Base-by-base conservation (phyloP, 129 eudicot genomes). In the Pulicaria dysenterica region DNA sequence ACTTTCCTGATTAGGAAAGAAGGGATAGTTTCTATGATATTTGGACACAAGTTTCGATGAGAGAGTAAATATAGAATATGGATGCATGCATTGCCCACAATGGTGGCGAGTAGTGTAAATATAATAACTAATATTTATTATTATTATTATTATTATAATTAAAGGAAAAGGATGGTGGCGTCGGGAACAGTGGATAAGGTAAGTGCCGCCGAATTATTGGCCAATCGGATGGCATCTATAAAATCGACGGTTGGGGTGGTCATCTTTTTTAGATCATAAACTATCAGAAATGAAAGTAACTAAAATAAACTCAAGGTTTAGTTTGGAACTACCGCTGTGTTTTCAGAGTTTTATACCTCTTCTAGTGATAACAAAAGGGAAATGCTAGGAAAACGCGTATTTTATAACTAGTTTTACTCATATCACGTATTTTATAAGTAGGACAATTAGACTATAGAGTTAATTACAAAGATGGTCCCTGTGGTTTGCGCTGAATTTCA, bases 171-270 rank as follows among this genome's bases (percentile, higher is more conserved):
- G 64, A 11, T 64, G 57, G 64, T 63, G 43, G 39, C 73, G 55
- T 74, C 2, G 81, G 58, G 31, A 60, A 53, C 19, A 53, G 82
- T 70, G 82, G 82, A 78, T 78, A 78, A 78, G 82, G 82, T 34
- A 53, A 45, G 66, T 78, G 51, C 57, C 67, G 67, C 82, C 82
- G 82, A 78, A 62, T 62, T 3, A 53, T 71, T 58, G 58, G 19
- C 82, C 82, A 78, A 70, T 78, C 47, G 15, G 77, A 71, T 62
- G 77, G 54, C 58, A 43, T 78, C 41, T n/a, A 4, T 0, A 42
- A 31, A 31, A 70, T 77, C 71, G 58, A 71, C 77, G 72, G 77
- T 70, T 42, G 2, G 58, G 44, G 59, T 15, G 19, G 49, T 13
- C 64, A 70, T 47, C 9, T 61, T 31, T 31, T 24, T 24, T 24